A percentile compares a stretch with the other conserved stretches of the same genome.
Conservation (phyloP, 768 basidiomycete species). For the Trametes cubensis region DNA sequence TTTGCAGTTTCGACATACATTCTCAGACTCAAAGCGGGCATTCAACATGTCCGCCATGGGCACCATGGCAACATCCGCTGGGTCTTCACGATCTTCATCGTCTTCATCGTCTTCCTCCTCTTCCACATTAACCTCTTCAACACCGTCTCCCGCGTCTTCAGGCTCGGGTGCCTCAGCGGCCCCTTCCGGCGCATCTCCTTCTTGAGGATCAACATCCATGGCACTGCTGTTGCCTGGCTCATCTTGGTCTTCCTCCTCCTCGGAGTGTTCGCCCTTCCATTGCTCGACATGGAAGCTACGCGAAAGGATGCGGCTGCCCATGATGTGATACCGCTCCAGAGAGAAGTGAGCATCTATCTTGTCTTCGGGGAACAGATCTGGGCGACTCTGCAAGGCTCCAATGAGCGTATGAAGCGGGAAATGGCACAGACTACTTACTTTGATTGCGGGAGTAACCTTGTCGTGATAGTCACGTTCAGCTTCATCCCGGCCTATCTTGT, state of each 20-base stretch:
- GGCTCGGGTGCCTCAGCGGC: slow-evolving; percentile 40
- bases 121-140: slow-evolving; percentile 13
- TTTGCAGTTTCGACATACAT: slow-evolving; percentile 57
- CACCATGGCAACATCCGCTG: slow-evolving; percentile 82
- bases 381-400: slow-evolving; percentile 52
- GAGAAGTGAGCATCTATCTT: slow-evolving; percentile 56
- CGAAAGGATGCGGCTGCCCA: slow-evolving; percentile 91
- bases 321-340: slow-evolving; percentile 77
- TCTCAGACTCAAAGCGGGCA: slow-evolving; percentile 81
- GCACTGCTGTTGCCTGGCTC: slow-evolving; percentile 36
- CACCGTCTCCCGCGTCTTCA: slow-evolving; percentile 6
- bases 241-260: slow-evolving; percentile 37
- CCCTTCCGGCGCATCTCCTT: slow-evolving; percentile 40
- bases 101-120: slow-evolving; percentile 32
- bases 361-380: slow-evolving; percentile 68
- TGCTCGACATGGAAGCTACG: slow-evolving; percentile 86
- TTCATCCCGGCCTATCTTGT: slow-evolving; percentile 83
- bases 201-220: slow-evolving; percentile 36
- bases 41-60: slow-evolving; percentile 97
- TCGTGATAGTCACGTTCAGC: slow-evolving; percentile 73
- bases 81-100: slow-evolving; percentile 58
- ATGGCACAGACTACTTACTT: slow-evolving; percentile 45
- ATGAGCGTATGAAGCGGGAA: not conserved
- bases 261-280: slow-evolving; percentile 40
- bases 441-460: slow-evolving; percentile 70